A percentile compares a stretch with the other conserved stretches of the same genome.
These are phyloP conservation scores for Conticribra weissflogii DNA, from an alignment of 108 stramenopile species.

Conservation along the genomic window DNA sequence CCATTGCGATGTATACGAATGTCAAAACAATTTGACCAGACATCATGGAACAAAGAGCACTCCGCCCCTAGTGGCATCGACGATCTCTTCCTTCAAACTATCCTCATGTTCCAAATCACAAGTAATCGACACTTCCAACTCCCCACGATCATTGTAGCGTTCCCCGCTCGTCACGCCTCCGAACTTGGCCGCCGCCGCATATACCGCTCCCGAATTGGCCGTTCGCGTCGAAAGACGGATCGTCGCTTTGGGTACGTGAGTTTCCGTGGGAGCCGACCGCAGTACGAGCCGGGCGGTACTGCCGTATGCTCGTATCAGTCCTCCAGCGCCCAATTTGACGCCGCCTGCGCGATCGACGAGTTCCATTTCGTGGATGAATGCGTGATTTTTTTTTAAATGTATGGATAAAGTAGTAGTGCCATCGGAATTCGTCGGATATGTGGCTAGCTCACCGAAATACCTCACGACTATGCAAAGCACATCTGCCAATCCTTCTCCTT, in stretches of 20 bases:
- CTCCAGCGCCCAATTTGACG: constrained; percentile 85
- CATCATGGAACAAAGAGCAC: constrained; percentile 23
- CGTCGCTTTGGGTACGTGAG: constrained; percentile 55
- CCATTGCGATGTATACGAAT: not conserved
- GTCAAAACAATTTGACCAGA: not conserved
- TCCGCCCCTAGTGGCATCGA: constrained; percentile 74
- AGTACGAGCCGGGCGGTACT: constrained; percentile 68
- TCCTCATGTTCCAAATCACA: constrained; percentile 53
- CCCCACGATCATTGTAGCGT: constrained; percentile 57
- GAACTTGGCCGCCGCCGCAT: constrained; percentile 54
- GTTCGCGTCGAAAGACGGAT: constrained; percentile 32
- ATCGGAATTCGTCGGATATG: not conserved
- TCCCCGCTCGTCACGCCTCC: constrained; percentile 54
- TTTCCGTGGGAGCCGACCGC: constrained; percentile 53
- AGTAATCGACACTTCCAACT: constrained; percentile 58
- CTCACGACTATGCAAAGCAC: constrained; percentile 78
- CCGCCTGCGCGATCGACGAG: constrained; percentile 42
- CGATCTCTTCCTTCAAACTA: constrained; percentile 38
- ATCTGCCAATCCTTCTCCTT: constrained; percentile 71
- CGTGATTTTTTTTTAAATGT: not conserved
- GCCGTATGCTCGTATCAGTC: constrained; percentile 88
- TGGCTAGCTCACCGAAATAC: constrained; percentile 61
- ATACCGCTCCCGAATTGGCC: constrained; percentile 48
- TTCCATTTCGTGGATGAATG: not conserved
- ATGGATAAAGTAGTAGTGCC: constrained; percentile 3